phyloP scores from a whole-genome alignment of 2,329 filamentous ascomycete species.

The Pyrenochaeta sp. region DNA sequence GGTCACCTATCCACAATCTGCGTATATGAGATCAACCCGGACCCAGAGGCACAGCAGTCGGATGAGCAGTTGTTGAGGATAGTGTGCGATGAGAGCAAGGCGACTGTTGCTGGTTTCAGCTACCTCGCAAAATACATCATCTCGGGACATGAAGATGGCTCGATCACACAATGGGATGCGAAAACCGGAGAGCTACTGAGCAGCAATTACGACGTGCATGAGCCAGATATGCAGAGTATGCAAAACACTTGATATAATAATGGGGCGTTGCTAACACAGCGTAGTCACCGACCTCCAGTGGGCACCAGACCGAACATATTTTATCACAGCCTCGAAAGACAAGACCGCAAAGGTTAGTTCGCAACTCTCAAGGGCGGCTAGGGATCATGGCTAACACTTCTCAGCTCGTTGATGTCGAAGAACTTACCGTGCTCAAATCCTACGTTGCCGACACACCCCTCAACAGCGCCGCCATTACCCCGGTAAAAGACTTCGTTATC shows the following conservation, averaged over 20 bases:
- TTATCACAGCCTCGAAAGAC: conserved; percentile 98
- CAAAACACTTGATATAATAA: background rate
- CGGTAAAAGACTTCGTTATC: conserved; percentile 97
- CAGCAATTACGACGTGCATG: conserved; percentile 82
- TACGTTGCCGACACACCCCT: conserved; percentile 92
- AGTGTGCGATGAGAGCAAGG: conserved; percentile 90
- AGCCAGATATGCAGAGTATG: conserved; percentile 81
- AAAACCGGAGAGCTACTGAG: conserved; percentile 88
- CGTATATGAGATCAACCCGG: conserved; percentile 86
- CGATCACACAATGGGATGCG: conserved; percentile 86
- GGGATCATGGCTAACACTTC: conserved; percentile 3
- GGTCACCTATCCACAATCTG: conserved; percentile 94
- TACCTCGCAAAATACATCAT: conserved; percentile 96
- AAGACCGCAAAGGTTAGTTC: conserved; percentile 85
- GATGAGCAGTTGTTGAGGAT: conserved; percentile 86
- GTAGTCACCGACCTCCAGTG: conserved; percentile 95
- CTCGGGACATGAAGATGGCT: conserved; percentile 95
- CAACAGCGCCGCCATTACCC: conserved; percentile 92
- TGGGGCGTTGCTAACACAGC: conserved; percentile 68
- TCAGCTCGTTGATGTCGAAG: conserved; percentile 81
- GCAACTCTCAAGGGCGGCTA: background rate
- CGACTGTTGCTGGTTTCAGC: conserved; percentile 96
- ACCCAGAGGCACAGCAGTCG: conserved; percentile 82
- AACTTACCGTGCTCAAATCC: conserved; percentile 92
- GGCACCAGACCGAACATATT: conserved; percentile 92